Base-by-base conservation (phyloP, 805 yeast species). In the Sungouiella blattae region DNA sequence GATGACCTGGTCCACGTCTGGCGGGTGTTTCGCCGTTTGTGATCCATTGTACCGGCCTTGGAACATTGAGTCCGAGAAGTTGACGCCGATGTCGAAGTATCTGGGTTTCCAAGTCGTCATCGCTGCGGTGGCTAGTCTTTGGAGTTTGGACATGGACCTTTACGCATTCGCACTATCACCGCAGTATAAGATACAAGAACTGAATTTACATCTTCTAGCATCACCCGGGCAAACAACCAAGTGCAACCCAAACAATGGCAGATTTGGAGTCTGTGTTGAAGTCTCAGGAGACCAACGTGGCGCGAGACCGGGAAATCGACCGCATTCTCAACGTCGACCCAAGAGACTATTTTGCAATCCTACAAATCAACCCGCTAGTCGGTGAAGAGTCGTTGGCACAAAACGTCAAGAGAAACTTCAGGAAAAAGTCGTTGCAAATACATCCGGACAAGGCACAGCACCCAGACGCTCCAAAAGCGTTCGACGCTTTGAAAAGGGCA, bases 21-120 rank as follows among this genome's bases (percentile, higher is more conserved):
- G 47, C 2, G 73, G 72, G 53, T 91, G 98, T 36, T 75, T 68
- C 28, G 69, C 71, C 1, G 51, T 47, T 5, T 38, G 15, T 18
- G 78, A 75, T 11, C 83, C 88, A 43, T 87, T 75, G 53, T 93
- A 93, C 6, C 58, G 42, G 1, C 98, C 98, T 31, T 69, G 72
- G 57, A 86, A 93, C 93, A 89, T 93, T 4, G 77, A 68, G 57
- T 91, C 98, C 0, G 96, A 83, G 52, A 91, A 71, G 55, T 91
- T 91, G 49, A 87, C 85, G 21, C 73, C 73, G 13, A 68, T 68
- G 37, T 68, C 73, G 44, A 64, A 68, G 43, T 67, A 68, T 27
- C 67, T 55, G 20, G 73, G 71, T 46, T 49, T 61, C 70, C 71
- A 64, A 5, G 11, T 24, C 6, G n/a, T n/a, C n/a, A n/a, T n/a